Evolutionary conservation across 352 stramenopile species (phyloP).

Genomic region (Thraustotheca clavata): DNA sequence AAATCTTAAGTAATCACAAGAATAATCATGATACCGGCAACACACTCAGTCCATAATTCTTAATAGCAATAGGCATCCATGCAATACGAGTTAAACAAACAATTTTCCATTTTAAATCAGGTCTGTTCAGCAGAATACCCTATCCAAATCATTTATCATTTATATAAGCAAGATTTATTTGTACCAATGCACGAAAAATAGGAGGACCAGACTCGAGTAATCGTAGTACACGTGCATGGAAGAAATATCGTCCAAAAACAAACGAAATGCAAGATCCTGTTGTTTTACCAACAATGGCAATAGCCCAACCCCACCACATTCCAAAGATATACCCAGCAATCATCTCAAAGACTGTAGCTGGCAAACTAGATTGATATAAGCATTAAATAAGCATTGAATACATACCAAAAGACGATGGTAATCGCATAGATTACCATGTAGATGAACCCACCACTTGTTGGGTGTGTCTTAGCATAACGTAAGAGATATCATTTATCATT

Average conservation of each 20-base stretch:
- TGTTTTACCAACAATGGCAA: conserved; percentile 60
- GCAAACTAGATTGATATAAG: conserved; percentile 33
- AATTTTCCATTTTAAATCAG: conserved; percentile 26
- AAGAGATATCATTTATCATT: background rate
- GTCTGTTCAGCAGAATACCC: background rate
- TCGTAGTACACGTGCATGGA: conserved; percentile 41
- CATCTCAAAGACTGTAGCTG: conserved; percentile 69
- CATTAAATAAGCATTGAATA: background rate
- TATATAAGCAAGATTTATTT: conserved; percentile 39
- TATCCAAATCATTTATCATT: conserved; percentile 36
- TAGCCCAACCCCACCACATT: conserved; percentile 55
- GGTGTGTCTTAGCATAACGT: background rate
- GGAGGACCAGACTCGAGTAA: conserved; percentile 70
- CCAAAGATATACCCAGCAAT: conserved; percentile 70
- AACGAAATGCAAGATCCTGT: conserved; percentile 59
- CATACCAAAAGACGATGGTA: conserved; percentile 3
- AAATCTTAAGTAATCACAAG: background rate
- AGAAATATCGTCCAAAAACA: conserved; percentile 53
- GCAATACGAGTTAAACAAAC: conserved; percentile 71
- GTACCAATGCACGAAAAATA: conserved; percentile 37
- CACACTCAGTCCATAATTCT: conserved; percentile 80
- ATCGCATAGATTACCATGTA: conserved; percentile 7
- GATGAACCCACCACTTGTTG: background rate
- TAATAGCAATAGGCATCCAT: conserved; percentile 79
- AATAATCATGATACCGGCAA: conserved; percentile 24